A percentile compares a stretch with the other conserved stretches of the same genome.
Conservation (phyloP, 2,329 filamentous ascomycete genomes). For the Huntiella abstrusa region DNA sequence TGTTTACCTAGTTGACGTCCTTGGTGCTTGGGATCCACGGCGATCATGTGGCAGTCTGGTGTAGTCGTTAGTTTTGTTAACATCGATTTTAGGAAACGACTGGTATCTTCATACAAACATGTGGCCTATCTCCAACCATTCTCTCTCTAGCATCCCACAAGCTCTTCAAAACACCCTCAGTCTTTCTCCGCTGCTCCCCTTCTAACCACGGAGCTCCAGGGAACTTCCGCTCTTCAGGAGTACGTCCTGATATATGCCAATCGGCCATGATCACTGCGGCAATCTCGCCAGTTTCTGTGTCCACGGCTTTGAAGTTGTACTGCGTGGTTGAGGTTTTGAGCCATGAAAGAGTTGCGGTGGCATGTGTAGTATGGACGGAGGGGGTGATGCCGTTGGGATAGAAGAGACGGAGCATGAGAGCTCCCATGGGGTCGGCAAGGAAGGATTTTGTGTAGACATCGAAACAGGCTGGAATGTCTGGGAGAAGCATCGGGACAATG, state of each 20-base stretch:
- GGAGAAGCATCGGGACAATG: slow-evolving; percentile 26
- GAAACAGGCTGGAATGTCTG: slow-evolving; percentile 27
- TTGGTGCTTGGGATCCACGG: slow-evolving; percentile 25
- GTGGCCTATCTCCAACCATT: slow-evolving; percentile 21
- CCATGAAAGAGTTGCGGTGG: slow-evolving; percentile 22
- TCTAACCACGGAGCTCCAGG: slow-evolving; percentile 27
- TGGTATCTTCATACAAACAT: slow-evolving; percentile 22
- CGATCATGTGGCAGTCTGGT: slow-evolving; percentile 22
- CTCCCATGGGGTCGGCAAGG: slow-evolving; percentile 20
- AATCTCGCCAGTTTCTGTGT: slow-evolving; percentile 23
- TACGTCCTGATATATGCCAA: slow-evolving; percentile 21
- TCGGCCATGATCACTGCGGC: slow-evolving; percentile 30
- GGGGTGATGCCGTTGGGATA: slow-evolving; percentile 21
- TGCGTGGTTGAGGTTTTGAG: slow-evolving; percentile 22
- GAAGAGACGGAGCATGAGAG: slow-evolving; percentile 23
- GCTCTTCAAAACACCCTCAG: slow-evolving; percentile 23
- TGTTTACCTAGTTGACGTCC: slow-evolving; percentile 23
- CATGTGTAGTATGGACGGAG: slow-evolving; percentile 25
- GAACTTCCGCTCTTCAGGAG: slow-evolving; percentile 24
- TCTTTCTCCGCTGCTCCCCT: slow-evolving; percentile 24
- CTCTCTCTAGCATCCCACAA: slow-evolving; percentile 24
- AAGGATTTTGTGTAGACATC: slow-evolving; percentile 29
- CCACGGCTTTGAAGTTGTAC: slow-evolving; percentile 29
- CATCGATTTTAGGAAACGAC: neutral
- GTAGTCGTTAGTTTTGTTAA: neutral